Percentiles rank a stretch among this genome's conserved stretches.
Evolutionary conservation across 2,329 filamentous ascomycete species (phyloP).

Genomic region (Periconia digitata): DNA sequence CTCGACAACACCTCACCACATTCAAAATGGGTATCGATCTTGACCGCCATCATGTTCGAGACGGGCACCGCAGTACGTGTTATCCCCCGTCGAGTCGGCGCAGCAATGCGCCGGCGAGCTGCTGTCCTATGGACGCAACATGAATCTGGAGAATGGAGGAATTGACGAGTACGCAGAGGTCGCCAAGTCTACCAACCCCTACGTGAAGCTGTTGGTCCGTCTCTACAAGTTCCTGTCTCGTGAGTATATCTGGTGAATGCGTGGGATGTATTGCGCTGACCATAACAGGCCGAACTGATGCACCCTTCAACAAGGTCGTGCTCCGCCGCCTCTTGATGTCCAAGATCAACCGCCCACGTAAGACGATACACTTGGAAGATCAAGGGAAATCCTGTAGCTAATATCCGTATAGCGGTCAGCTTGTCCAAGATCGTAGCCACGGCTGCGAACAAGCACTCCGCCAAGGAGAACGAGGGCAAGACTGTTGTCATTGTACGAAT

Average conservation of each 20-base stretch:
- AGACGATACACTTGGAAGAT: constrained; percentile 14
- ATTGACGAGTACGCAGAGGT: constrained; percentile 44
- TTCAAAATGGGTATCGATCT: constrained; percentile 46
- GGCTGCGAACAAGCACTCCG: constrained; percentile 54
- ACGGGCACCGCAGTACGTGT: constrained; percentile 66
- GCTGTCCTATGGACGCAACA: constrained; percentile 44
- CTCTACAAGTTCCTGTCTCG: constrained; percentile 95
- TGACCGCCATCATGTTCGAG: constrained; percentile 64
- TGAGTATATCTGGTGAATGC: constrained; percentile 56
- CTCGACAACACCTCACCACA: constrained; percentile 29
- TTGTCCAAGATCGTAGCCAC: constrained; percentile 81
- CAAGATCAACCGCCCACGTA: constrained; percentile 80
- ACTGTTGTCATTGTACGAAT: constrained; percentile 74
- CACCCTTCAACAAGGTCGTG: constrained; percentile 98
- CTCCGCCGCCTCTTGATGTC: constrained; percentile 98
- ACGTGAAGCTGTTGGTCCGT: constrained; percentile 96
- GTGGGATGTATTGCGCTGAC: constrained; percentile 27
- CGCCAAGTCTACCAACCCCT: constrained; percentile 93
- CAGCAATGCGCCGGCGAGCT: constrained; percentile 40
- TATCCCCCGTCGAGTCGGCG: constrained; percentile 42
- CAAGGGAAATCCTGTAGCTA: constrained; percentile 13
- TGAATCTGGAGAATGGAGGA: constrained; percentile 35
- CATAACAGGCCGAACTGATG: constrained; percentile 82
- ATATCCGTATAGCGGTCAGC: constrained; percentile 64
- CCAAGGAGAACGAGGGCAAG: constrained; percentile 67